Base-by-base conservation (phyloP, 495 filamentous ascomycete genomes). In the Aspergillus panamensis region DNA sequence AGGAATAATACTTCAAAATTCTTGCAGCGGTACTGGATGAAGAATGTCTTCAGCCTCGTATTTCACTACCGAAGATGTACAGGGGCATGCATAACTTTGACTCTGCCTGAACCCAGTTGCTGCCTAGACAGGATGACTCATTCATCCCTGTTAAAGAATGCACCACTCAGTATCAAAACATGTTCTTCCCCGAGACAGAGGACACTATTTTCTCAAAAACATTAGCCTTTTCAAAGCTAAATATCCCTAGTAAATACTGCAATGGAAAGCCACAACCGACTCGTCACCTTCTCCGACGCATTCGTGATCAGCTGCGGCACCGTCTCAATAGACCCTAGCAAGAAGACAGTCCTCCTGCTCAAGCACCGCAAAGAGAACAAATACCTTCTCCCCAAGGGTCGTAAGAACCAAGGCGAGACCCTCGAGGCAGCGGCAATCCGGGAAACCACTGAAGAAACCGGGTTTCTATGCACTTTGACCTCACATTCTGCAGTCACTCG, bases 361-460 rank as follows among this genome's bases (percentile, higher is more conserved):
- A 16, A 50, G 8, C 25, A 50, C 20, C 48, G 29, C 48, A 5
- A 50, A 16, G 10, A 50, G 6, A 50, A 50, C 20, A 31, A 29
- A 10, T 31, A 16, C 14, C 3, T 50, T 12, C 48, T 50, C 3
- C 19, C 48, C 17, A 50, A 50, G 29, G 19, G 43, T 6, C 48
- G 48, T 1, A 50, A 50, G 3, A 50, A 50, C 25, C 48, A 31
- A 20, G 43, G 43, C 4, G 43, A 47, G 17, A n/a, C 9, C 17
- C 48, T 50, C 19, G 19, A 50, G 2, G 20, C 48, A 12, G 25
- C 48, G 3, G 48, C 48, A 2, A 16, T 50, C 29, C 48, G 19
- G 9, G 48, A 50, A 31, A 50, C 48, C 9, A 50, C 19, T 8
- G 48, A 50, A 31, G 48, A 50, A 31, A 50, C 48, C 6, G 48